Evolutionary conservation across 2,329 filamentous ascomycete genomes (phyloP).

Genomic region (Hymenotorrendiella dingleyae): DNA sequence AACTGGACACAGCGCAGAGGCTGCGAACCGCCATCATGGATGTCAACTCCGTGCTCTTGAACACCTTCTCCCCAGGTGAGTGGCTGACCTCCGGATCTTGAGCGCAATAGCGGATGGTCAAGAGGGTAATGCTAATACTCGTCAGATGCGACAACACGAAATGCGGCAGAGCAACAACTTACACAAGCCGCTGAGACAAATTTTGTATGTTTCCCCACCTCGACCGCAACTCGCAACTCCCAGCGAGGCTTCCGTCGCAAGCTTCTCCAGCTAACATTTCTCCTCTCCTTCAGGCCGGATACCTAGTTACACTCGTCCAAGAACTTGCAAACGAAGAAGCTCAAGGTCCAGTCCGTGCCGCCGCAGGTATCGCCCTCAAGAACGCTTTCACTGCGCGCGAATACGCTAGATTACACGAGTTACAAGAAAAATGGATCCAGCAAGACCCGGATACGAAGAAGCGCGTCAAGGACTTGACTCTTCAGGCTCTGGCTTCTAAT

Average conservation of each 20-base stretch:
- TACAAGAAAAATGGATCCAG: slow-evolving; percentile 90
- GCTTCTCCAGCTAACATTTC: slow-evolving; percentile 17
- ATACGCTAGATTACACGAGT: slow-evolving; percentile 75
- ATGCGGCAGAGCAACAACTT: slow-evolving; percentile 90
- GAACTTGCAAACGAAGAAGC: slow-evolving; percentile 89
- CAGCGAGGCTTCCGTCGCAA: slow-evolving; percentile 13
- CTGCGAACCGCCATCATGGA: slow-evolving; percentile 61
- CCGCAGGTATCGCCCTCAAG: slow-evolving; percentile 93
- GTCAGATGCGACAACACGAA: slow-evolving; percentile 81
- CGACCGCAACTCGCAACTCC: slow-evolving; percentile 24
- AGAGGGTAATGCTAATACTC: slow-evolving; percentile 29
- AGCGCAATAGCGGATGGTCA: not conserved
- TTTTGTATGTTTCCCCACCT: slow-evolving; percentile 62
- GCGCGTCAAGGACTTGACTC: slow-evolving; percentile 82
- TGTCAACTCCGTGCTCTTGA: slow-evolving; percentile 95
- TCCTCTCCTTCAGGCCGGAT: slow-evolving; percentile 62
- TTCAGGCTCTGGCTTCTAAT: slow-evolving; percentile 76
- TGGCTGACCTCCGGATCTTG: slow-evolving; percentile 9
- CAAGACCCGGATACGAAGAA: slow-evolving; percentile 77
- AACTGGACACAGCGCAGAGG: slow-evolving; percentile 18
- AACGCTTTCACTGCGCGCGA: slow-evolving; percentile 97
- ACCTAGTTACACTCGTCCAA: slow-evolving; percentile 86
- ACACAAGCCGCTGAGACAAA: slow-evolving; percentile 87
- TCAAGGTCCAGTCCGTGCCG: slow-evolving; percentile 78
- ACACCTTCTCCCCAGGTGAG: slow-evolving; percentile 92